Percentiles rank a stretch among this genome's conserved stretches.
phyloP scores from a whole-genome alignment of 2,329 filamentous ascomycete genomes.

The Hypocreales sp. region DNA sequence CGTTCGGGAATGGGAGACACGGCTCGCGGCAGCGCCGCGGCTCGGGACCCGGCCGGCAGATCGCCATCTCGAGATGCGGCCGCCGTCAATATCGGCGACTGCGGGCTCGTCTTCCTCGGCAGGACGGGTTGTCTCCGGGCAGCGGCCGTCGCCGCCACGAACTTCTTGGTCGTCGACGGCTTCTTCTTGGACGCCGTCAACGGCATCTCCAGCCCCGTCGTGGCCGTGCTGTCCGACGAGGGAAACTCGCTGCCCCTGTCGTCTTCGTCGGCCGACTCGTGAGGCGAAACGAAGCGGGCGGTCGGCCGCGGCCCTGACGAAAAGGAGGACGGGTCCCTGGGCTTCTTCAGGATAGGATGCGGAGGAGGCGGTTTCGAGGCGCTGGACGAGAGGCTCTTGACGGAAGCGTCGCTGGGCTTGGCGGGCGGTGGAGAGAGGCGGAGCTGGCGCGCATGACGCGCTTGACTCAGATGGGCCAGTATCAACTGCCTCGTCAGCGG shows the following conservation, averaged over 20 bases:
- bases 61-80: constrained; percentile 15
- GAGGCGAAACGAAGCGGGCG: constrained; percentile 43
- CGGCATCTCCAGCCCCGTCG: constrained; percentile 15
- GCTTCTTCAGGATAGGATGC: constrained; percentile 46
- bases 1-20: constrained; percentile 14
- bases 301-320: constrained; percentile 41
- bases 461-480: constrained; percentile 8
- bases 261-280: constrained; percentile 28
- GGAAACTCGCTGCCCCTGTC: constrained; percentile 16
- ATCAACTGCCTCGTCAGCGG: constrained; percentile 14
- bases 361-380: constrained; percentile 28
- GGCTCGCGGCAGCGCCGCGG: constrained; percentile 9
- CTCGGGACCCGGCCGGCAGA: constrained; percentile 8
- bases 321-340: constrained; percentile 34
- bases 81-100: constrained; percentile 23
- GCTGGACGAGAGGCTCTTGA: constrained; percentile 20
- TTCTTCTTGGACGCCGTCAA: constrained; percentile 14
- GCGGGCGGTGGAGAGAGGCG: constrained; percentile 3
- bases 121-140: constrained; percentile 30
- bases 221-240: constrained; percentile 24
- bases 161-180: constrained; percentile 16
- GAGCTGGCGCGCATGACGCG: constrained; percentile 3
- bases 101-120: constrained; percentile 30
- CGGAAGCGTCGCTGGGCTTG: constrained; percentile 8
- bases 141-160: constrained; percentile 26